Evolutionary conservation across 2,329 filamentous ascomycete genomes (phyloP).

Genomic region (Colletotrichum sp.): DNA sequence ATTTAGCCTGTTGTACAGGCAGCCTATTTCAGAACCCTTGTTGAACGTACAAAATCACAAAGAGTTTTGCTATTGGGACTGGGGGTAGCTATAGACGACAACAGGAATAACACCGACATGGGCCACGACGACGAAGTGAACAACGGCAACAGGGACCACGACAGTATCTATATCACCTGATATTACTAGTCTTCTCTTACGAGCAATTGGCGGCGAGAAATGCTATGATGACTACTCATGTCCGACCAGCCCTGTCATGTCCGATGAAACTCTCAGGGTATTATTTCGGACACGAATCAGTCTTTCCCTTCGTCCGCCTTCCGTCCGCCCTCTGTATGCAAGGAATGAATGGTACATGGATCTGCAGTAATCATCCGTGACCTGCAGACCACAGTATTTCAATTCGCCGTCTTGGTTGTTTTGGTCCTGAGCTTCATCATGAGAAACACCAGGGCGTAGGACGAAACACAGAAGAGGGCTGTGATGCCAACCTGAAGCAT

Average conservation of each 20-base stretch:
- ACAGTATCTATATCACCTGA: neutral
- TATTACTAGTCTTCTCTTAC: neutral
- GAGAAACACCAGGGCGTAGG: conserved; percentile 47
- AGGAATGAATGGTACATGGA: neutral
- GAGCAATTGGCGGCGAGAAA: neutral
- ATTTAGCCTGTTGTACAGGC: neutral
- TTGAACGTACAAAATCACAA: neutral
- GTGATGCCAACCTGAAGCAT: conserved; percentile 34
- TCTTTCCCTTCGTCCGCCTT: neutral
- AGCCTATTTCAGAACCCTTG: neutral
- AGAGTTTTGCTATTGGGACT: neutral
- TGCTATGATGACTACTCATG: neutral
- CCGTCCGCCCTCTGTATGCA: neutral
- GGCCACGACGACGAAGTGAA: neutral
- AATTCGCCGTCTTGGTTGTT: conserved; percentile 41
- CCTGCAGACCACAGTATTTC: neutral
- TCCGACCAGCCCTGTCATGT: neutral
- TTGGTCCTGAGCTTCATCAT: conserved; percentile 55
- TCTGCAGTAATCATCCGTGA: too few species aligned
- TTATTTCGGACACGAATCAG: neutral
- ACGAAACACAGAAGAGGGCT: conserved; percentile 44
- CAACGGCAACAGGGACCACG: neutral
- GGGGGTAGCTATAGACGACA: neutral
- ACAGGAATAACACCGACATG: neutral
- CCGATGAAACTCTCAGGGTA: neutral